Percentiles rank a stretch among this genome's conserved stretches.
These are phyloP conservation scores for Albifimbria verrucaria DNA, from an alignment of 2,329 filamentous ascomycete genomes.

Conservation along the genomic window DNA sequence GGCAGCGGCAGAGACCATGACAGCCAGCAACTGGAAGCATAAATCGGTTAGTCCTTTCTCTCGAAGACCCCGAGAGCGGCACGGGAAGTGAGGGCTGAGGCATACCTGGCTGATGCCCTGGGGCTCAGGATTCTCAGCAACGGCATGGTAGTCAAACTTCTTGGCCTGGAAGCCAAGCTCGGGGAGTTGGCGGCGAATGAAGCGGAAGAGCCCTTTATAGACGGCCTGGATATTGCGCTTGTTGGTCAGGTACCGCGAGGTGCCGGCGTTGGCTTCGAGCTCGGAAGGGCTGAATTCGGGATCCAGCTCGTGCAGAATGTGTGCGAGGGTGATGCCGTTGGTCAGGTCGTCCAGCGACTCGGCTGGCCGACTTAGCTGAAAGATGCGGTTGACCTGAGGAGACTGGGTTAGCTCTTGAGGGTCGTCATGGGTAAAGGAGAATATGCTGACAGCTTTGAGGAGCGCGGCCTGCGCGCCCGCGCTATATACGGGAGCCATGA, in stretches of 20 bases:
- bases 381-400: slow-evolving; percentile 33
- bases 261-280: slow-evolving; percentile 44
- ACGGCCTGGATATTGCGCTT: slow-evolving; percentile 53
- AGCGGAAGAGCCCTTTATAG: slow-evolving; percentile 52
- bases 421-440: slow-evolving; percentile 6
- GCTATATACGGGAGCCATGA: slow-evolving; percentile 30
- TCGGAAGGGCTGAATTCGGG: slow-evolving; percentile 52
- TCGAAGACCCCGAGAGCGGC: neutral
- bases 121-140: slow-evolving; percentile 54
- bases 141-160: slow-evolving; percentile 53
- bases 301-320: slow-evolving; percentile 57
- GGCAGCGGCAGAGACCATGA: slow-evolving; percentile 60
- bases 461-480: slow-evolving; percentile 50
- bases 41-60: slow-evolving; percentile 16
- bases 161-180: slow-evolving; percentile 51
- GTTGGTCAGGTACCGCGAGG: slow-evolving; percentile 42
- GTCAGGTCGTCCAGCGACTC: slow-evolving; percentile 48
- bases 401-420: neutral
- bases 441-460: slow-evolving; percentile 48
- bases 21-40: slow-evolving; percentile 54
- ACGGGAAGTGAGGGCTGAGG: slow-evolving; percentile 1
- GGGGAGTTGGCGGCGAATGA: slow-evolving; percentile 50
- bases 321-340: slow-evolving; percentile 52
- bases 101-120: slow-evolving; percentile 52
- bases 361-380: slow-evolving; percentile 41